Conservation (phyloP, 352 stramenopile genomes). For the Globisporangium radiosum region DNA sequence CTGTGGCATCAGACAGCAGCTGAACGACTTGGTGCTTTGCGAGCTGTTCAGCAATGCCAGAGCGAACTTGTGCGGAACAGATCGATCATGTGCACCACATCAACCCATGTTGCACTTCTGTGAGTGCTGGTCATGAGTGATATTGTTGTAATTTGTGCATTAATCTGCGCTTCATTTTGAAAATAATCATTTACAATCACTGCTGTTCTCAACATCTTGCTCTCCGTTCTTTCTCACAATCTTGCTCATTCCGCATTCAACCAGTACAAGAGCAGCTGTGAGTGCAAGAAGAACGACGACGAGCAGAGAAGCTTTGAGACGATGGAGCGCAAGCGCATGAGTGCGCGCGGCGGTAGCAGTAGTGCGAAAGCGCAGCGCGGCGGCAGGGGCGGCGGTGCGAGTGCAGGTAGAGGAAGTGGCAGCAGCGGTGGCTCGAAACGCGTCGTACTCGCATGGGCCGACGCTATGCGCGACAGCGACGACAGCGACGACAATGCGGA, state of each 20-base stretch:
- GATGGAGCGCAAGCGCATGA: slow-evolving; percentile 2
- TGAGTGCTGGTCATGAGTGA: too few relatives aligned
- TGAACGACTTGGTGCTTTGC: too few relatives aligned
- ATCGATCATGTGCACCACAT: too few relatives aligned
- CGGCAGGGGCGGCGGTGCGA: neutral
- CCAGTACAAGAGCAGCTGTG: neutral
- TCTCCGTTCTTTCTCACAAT: neutral
- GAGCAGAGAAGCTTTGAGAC: neutral
- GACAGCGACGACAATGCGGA: neutral
- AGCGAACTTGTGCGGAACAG: too few relatives aligned
- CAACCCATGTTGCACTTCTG: too few relatives aligned
- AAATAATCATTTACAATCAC: neutral
- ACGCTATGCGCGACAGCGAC: slow-evolving; percentile 18
- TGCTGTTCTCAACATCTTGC: too few relatives aligned
- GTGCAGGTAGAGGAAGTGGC: neutral
- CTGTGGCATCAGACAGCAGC: too few relatives aligned
- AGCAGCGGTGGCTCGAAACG: slow-evolving; percentile 4
- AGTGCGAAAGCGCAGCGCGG: neutral
- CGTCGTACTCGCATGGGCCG: slow-evolving; percentile 27
- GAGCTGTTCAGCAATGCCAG: too few relatives aligned
- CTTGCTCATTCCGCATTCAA: neutral
- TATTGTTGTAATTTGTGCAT: too few relatives aligned
- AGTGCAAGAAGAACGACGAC: neutral
- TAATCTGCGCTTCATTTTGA: neutral
- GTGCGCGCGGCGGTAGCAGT: neutral